Evolutionary conservation across 805 yeast species (phyloP), one percentile per base, ranked within the genome.

Genomic region (Debaryomyces tyrocola): DNA sequence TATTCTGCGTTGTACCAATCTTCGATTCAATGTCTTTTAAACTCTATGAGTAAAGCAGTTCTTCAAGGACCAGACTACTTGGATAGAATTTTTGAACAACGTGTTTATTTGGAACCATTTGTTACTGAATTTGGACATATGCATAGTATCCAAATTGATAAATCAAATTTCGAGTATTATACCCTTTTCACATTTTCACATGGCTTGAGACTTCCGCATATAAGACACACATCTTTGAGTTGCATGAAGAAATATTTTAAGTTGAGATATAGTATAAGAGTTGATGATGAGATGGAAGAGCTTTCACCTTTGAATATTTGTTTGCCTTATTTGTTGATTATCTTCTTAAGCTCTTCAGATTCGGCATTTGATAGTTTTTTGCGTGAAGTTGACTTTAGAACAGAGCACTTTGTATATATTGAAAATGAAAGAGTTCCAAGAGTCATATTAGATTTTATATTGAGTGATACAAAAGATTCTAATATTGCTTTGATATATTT

Each of bases 171-270:
- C 52, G 82, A 84, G 46, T 70, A 74, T 24, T 69, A 80, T 15
- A 58, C 85, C 31, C 60, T 80, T 27, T 67, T 70, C 37, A 56
- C 77, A 17, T 63, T 80, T 15, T 68, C 79, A 4, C 82, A 78
- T 56, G 92, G 91, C 0, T 61, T 85, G 35, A 75, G 78, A 33
- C 63, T 80, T 7, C 81, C 89, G 6, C 82, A 78, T 46, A 70
- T 84, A 17, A 78, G 76, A 47, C 75, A 73, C 8, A 65, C 73
- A 2, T 77, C 87, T 0, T 57, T 79, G 29, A 66, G 64, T 1
- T 69, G 79, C 20, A 56, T 84, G 53, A 69, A 67, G 41, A 56
- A 63, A 0, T 60, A 80, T 20, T 74, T 80, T 57, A 64, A 66
- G 18, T 63, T 73, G 15, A 66, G 83, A 50, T 73, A 69, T 47